phyloP scores from a whole-genome alignment of 2,329 filamentous ascomycete genomes.

The Pestalotiopsis fici region DNA sequence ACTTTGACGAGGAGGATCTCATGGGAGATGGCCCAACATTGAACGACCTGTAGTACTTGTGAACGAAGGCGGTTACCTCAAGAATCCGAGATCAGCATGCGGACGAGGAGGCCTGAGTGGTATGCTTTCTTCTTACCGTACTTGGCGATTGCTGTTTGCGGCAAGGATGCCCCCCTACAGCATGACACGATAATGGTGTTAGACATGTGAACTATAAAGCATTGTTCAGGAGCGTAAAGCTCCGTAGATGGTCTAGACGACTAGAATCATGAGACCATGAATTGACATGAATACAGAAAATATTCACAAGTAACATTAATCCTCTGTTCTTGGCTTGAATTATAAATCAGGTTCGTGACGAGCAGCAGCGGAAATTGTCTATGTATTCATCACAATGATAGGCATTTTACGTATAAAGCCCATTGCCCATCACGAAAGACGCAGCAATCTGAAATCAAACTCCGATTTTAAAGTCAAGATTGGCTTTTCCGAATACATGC shows the following conservation, averaged over 20 bases:
- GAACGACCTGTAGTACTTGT: background rate
- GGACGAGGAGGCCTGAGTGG: too few species aligned
- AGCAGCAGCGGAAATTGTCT: too few species aligned
- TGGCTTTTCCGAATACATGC: too few species aligned
- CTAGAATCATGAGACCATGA: slow-evolving; percentile 4
- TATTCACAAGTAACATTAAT: background rate
- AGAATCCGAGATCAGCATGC: background rate
- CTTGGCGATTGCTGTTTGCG: background rate
- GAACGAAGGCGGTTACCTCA: too few species aligned
- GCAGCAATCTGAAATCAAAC: too few species aligned
- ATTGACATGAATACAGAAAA: background rate
- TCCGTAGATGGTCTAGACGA: background rate
- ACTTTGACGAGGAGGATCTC: slow-evolving; percentile 61
- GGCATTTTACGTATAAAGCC: too few species aligned
- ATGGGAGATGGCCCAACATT: slow-evolving; percentile 46
- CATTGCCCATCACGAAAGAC: too few species aligned
- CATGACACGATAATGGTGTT: background rate
- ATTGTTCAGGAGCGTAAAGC: background rate
- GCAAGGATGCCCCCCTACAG: background rate
- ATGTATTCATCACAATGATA: too few species aligned
- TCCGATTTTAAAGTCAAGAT: too few species aligned
- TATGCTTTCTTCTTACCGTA: too few species aligned
- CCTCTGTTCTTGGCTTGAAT: background rate
- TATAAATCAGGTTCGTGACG: background rate
- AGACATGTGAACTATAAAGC: background rate